Percentiles rank a stretch among this genome's conserved stretches.
These are phyloP conservation scores for Monotropa hypopitys DNA, from an alignment of 179 eudicot species.

Conservation along the genomic window DNA sequence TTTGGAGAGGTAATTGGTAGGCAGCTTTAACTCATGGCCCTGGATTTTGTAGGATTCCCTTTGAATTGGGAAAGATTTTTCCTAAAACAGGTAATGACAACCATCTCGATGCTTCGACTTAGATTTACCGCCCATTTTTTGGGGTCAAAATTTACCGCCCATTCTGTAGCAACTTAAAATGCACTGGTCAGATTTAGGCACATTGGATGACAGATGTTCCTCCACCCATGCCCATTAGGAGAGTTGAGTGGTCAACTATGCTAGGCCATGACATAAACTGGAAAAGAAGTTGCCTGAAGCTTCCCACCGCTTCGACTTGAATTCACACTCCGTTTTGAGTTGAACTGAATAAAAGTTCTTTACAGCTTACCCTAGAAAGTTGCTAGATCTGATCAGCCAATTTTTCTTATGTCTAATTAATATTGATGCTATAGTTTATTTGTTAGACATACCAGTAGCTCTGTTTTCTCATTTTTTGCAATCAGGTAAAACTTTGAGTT, in stretches of 20 bases:
- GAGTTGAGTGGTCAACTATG: neutral
- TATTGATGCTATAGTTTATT: neutral
- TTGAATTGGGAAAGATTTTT: neutral
- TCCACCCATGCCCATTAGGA: neutral
- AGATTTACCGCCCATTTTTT: neutral
- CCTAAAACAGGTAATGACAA: neutral
- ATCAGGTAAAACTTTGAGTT: neutral
- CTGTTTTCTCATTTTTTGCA: neutral
- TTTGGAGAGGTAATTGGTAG: neutral
- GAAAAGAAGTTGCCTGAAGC: neutral
- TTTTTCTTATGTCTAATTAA: neutral
- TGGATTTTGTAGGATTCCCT: neutral
- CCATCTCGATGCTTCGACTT: neutral
- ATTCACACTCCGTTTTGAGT: neutral
- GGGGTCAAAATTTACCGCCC: neutral
- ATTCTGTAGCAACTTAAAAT: neutral
- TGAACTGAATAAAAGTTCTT: neutral
- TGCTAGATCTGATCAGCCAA: neutral
- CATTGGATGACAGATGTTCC: neutral
- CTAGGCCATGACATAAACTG: neutral
- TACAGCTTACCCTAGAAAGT: neutral
- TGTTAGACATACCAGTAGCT: neutral
- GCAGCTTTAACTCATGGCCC: neutral
- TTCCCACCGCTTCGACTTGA: neutral
- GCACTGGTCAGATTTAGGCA: neutral